Conservation (phyloP, 257 asterid species). For the Paraleonurus japonicus region DNA sequence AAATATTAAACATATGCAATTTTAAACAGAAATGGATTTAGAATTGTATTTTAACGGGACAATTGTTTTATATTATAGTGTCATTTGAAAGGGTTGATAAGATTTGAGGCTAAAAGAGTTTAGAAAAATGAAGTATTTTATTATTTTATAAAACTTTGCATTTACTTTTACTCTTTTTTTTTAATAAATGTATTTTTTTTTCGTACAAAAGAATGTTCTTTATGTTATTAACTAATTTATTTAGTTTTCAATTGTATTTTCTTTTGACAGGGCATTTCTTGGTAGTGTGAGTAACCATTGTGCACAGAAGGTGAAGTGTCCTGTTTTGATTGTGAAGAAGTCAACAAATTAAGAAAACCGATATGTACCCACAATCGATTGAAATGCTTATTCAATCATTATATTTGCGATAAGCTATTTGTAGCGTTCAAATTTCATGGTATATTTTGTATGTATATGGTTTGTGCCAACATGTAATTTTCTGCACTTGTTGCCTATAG, state of each 20-base stretch:
- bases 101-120: too few species aligned
- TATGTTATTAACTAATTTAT: too few species aligned
- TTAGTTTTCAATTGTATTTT: neutral
- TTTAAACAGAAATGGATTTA: too few species aligned
- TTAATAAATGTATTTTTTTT: neutral
- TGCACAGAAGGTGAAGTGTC: constrained; percentile 61
- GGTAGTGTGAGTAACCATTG: constrained; percentile 83
- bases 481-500: neutral
- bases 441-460: neutral
- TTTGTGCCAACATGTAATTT: neutral
- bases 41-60: too few species aligned
- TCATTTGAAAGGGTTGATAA: too few species aligned
- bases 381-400: neutral
- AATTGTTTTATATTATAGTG: too few species aligned
- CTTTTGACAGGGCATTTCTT: constrained; percentile 60
- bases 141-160: too few species aligned
- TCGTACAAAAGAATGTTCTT: too few species aligned
- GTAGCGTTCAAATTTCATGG: too few species aligned
- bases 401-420: neutral
- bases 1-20: neutral
- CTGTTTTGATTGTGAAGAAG: constrained; percentile 66
- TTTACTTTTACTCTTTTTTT: neutral
- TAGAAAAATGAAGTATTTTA: too few species aligned
- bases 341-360: constrained; percentile 28
- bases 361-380: neutral